Percentiles rank a stretch among this genome's conserved stretches.
These are phyloP conservation scores for Raddia guianensis DNA, from an alignment of 176 grass and related monocot genomes.

Conservation along the genomic window DNA sequence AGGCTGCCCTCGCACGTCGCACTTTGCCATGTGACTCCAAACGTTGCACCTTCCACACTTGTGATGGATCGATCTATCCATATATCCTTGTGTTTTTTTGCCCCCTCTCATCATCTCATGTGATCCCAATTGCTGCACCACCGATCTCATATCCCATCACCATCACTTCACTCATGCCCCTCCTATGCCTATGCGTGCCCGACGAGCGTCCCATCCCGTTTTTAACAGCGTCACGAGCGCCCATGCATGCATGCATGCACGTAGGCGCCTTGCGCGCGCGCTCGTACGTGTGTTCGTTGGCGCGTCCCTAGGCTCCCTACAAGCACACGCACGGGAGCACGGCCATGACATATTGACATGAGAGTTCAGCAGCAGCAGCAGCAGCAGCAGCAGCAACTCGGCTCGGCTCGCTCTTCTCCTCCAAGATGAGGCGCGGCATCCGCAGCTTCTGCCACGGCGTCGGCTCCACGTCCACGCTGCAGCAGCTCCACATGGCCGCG, in stretches of 20 bases:
- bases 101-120: neutral
- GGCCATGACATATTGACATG: constrained; percentile 17
- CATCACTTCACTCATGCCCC: constrained; percentile 5
- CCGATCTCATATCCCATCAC: neutral
- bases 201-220: neutral
- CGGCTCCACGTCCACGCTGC: constrained; percentile 67
- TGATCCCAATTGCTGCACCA: constrained; percentile 29
- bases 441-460: constrained; percentile 67
- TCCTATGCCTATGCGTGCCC: neutral
- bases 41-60: neutral
- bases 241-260: neutral
- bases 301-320: neutral
- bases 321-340: neutral
- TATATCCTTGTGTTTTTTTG: neutral
- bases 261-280: neutral
- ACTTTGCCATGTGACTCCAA: constrained; percentile 32
- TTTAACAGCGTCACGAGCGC: constrained; percentile 13
- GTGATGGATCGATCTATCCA: neutral
- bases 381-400: neutral
- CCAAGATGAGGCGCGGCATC: constrained; percentile 62
- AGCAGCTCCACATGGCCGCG: constrained; percentile 47
- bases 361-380: neutral
- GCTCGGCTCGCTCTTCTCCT: constrained; percentile 32
- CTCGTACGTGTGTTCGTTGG: neutral
- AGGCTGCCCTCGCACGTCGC: neutral